phyloP scores from a whole-genome alignment of 495 filamentous ascomycete species.

The Immersiella caudata region DNA sequence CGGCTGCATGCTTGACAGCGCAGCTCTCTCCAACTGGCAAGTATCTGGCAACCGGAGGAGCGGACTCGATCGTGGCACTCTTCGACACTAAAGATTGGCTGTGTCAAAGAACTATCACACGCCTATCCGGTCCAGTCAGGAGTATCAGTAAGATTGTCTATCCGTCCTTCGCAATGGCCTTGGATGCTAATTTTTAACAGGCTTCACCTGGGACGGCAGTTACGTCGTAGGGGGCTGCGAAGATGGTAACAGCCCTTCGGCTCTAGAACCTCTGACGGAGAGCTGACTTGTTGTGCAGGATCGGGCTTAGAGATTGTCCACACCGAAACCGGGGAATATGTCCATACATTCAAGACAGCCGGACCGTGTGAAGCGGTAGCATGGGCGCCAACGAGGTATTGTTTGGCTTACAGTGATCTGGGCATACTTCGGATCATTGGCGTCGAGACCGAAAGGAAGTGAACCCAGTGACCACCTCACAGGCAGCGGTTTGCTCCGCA shows the following conservation, averaged over 20 bases:
- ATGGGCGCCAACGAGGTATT: constrained; percentile 91
- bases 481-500: not conserved
- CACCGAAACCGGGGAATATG: constrained; percentile 82
- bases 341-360: constrained; percentile 74
- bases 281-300: constrained; percentile 33
- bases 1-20: constrained; percentile 71
- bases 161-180: not conserved
- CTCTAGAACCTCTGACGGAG: not conserved
- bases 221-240: constrained; percentile 86
- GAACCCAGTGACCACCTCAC: not conserved
- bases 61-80: constrained; percentile 82
- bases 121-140: constrained; percentile 76
- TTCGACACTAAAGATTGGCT: constrained; percentile 96
- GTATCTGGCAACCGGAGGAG: constrained; percentile 85
- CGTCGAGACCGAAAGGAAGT: constrained; percentile 39
- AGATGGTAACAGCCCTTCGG: constrained; percentile 55
- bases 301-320: constrained; percentile 74
- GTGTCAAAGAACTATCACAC: constrained; percentile 76
- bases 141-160: constrained; percentile 61
- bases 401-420: constrained; percentile 83
- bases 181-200: constrained; percentile 33
- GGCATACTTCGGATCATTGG: constrained; percentile 84
- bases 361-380: constrained; percentile 68
- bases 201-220: constrained; percentile 87
- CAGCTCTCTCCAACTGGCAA: constrained; percentile 74